Evolutionary conservation across 208 protist species (phyloP).

Genomic region (Tritrichomonas musculus): DNA sequence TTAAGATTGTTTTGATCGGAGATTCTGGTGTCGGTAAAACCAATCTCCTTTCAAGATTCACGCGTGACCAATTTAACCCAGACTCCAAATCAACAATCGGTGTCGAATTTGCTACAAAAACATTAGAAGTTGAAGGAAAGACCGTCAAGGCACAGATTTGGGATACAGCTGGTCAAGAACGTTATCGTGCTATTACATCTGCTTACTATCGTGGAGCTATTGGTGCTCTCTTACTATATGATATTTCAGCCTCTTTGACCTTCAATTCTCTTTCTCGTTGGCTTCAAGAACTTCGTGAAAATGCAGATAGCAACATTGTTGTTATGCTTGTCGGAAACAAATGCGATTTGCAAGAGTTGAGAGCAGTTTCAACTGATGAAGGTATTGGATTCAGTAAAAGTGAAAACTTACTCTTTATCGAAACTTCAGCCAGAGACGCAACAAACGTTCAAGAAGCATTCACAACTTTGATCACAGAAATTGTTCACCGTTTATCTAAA

Average conservation of each 20-base stretch:
- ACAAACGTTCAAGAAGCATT: conserved; percentile 97
- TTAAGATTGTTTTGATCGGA: not conserved
- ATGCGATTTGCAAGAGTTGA: conserved; percentile 64
- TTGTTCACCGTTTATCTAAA: not conserved
- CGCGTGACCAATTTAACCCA: not conserved
- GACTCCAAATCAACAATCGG: not conserved
- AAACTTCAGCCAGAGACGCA: conserved; percentile 91
- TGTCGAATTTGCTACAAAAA: conserved; percentile 22
- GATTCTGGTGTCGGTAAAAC: conserved; percentile 14
- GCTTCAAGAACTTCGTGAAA: conserved; percentile 91
- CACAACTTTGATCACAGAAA: conserved; percentile 78
- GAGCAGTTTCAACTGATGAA: conserved; percentile 44
- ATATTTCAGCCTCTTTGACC: conserved; percentile 88
- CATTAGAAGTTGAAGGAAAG: not conserved
- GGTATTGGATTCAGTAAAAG: conserved; percentile 44
- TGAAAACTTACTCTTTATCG: conserved; percentile 80
- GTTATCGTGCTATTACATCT: conserved; percentile 92
- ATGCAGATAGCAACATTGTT: conserved; percentile 78
- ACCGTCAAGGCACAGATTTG: conserved; percentile 92
- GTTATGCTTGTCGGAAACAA: conserved; percentile 98
- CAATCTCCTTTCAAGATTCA: not conserved
- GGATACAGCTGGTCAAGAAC: conserved; percentile 94
- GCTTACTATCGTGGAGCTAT: conserved; percentile 89
- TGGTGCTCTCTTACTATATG: conserved; percentile 90
- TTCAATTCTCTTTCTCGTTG: conserved; percentile 92